A percentile compares a stretch with the other conserved stretches of the same genome.
These are phyloP conservation scores for Silene conica DNA, from an alignment of 148 eudicot genomes.

Conservation along the genomic window DNA sequence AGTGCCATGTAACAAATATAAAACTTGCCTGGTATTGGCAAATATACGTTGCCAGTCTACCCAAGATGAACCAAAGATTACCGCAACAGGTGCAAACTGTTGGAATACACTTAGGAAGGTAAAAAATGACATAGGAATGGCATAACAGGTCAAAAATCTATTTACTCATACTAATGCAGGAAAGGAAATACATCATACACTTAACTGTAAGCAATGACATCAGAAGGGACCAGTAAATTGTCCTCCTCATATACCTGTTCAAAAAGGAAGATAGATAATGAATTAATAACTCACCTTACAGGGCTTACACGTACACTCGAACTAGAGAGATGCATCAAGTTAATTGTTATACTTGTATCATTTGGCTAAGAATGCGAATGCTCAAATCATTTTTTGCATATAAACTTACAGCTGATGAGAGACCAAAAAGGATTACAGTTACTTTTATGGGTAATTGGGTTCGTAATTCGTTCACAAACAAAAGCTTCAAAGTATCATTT, in stretches of 20 bases:
- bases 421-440: background rate
- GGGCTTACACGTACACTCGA: background rate
- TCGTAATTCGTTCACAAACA: too few species aligned
- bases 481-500: too few species aligned
- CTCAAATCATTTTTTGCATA: too few species aligned
- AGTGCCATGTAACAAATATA: too few species aligned
- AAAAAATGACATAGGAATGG: too few species aligned
- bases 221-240: slow-evolving; percentile 76
- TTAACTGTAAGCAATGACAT: slow-evolving; percentile 82
- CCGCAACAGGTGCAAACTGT: too few species aligned
- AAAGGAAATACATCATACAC: slow-evolving; percentile 30
- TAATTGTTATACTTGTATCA: background rate
- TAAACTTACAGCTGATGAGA: too few species aligned
- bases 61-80: too few species aligned
- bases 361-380: background rate
- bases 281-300: background rate
- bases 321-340: background rate
- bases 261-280: slow-evolving; percentile 17
- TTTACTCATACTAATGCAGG: background rate
- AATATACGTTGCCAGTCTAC: too few species aligned
- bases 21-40: too few species aligned
- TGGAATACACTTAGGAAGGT: slow-evolving; percentile 10
- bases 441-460: too few species aligned
- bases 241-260: slow-evolving; percentile 55
- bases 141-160: background rate